These are phyloP conservation scores for Hyphopichia pseudoburtonii DNA, from an alignment of 1,139 yeast genomes.

Conservation along the genomic window DNA sequence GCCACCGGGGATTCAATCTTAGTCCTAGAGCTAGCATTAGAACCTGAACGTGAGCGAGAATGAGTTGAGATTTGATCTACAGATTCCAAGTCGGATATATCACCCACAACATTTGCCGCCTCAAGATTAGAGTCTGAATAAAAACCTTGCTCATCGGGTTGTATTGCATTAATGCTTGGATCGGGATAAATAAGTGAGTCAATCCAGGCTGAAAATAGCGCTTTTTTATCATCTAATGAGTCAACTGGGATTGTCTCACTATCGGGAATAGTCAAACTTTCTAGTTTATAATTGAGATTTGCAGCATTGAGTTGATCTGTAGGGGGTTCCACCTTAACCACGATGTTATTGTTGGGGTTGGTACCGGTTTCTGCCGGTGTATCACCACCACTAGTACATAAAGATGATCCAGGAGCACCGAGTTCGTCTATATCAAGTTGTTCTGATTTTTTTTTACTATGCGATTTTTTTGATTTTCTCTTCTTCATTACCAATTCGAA, in stretches of 20 bases:
- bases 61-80: slow-evolving; percentile 5
- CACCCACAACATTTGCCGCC: slow-evolving; percentile 16
- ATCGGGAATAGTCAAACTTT: slow-evolving; percentile 13
- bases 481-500: slow-evolving; percentile 43
- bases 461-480: slow-evolving; percentile 10
- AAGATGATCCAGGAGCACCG: slow-evolving; percentile 1
- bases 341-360: slow-evolving; percentile 1
- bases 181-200: slow-evolving; percentile 32
- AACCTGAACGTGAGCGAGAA: slow-evolving; percentile 2
- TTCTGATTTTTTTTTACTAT: not conserved
- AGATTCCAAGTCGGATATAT: slow-evolving; percentile 33
- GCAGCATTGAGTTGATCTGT: slow-evolving; percentile 10
- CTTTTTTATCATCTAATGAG: slow-evolving; percentile 10
- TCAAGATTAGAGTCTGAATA: slow-evolving; percentile 28
- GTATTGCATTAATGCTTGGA: slow-evolving; percentile 20
- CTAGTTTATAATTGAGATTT: slow-evolving; percentile 10
- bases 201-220: slow-evolving; percentile 28
- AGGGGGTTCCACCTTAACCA: slow-evolving; percentile 22
- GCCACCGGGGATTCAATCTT: not conserved
- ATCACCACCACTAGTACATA: not conserved
- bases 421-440: not conserved
- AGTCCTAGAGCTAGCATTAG: not conserved
- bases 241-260: slow-evolving; percentile 8
- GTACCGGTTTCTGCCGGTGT: not conserved
- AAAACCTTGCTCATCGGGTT: slow-evolving; percentile 45